Base-by-base conservation (phyloP, 805 yeast species). In the Starmera pachycereana region DNA sequence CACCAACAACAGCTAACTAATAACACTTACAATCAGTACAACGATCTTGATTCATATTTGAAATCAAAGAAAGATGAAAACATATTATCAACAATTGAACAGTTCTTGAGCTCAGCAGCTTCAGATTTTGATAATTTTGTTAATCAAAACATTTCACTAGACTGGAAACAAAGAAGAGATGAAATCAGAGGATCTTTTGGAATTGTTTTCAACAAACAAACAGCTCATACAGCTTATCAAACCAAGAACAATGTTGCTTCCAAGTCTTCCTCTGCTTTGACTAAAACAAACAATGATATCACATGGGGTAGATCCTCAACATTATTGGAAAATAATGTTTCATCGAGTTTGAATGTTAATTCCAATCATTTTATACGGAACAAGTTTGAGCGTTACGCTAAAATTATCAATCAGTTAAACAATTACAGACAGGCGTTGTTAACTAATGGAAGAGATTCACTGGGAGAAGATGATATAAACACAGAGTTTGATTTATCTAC, bases 91-190 rank as follows among this genome's bases (percentile, higher is more conserved):
- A 81, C 95, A 5, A 87, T 90, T 46, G 96, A 89, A 54, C 87
- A 79, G 49, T 72, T 88, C 0, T 69, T 89, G 44, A 62, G 72
- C 3, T 61, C 76, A 16, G 88, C 95, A 6, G 80, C 94, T 4
- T 71, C 71, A 41, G 96, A 88, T 54, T 92, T 90, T 60, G 96
- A 89, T 57, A 62, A 60, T 35, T 84, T 78, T 56, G 78, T 90
- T 44, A 78, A 71, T 49, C 75, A 78, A 45, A 84, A 81, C 50
- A 69, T 92, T 22, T 66, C 81, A 4, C 68, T 83, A 37, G 96
- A 89, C 58, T 92, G 97, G 97, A 76, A 76, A 42, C 74, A 74
- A 37, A 76, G 86, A 46, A 80, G 86, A 51, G 76, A 77, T 45
- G 83, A 80, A 50, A 71, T 90, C 36, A 74, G 84, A 54, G 80